phyloP scores from a whole-genome alignment of 345 rosid species.

The Euphorbia pulcherrima region DNA sequence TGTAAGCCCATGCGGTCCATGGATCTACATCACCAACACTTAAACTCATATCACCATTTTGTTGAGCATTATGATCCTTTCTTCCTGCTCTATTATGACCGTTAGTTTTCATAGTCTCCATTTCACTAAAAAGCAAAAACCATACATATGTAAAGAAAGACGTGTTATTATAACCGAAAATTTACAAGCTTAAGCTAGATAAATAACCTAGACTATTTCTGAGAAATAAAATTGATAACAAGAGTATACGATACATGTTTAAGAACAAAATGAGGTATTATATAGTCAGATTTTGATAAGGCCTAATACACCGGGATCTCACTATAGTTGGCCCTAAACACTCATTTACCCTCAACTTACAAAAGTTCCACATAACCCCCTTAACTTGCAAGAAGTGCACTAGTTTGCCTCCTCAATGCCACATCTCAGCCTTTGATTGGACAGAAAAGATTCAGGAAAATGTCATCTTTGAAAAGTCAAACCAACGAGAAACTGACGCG shows the following conservation, averaged over 20 bases:
- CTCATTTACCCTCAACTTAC: too few relatives aligned
- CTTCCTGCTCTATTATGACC: slow-evolving; percentile 51
- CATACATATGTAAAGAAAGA: neutral
- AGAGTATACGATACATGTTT: neutral
- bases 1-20: slow-evolving; percentile 99
- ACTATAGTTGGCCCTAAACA: too few relatives aligned
- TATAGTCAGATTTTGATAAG: too few relatives aligned
- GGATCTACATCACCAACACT: slow-evolving; percentile 69
- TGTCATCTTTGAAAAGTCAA: neutral
- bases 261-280: too few relatives aligned
- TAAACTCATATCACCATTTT: slow-evolving; percentile 46
- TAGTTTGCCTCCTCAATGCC: too few relatives aligned
- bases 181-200: neutral
- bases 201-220: neutral
- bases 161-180: neutral
- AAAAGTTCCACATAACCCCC: too few relatives aligned
- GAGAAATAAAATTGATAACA: neutral
- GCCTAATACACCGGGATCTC: too few relatives aligned
- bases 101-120: slow-evolving; percentile 49
- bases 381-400: too few relatives aligned
- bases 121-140: slow-evolving; percentile 35
- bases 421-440: too few relatives aligned
- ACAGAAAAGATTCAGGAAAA: too few relatives aligned
- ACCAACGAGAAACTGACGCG: neutral
- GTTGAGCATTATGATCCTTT: slow-evolving; percentile 44